Evolutionary conservation across 208 protist species (phyloP).

Genomic region (Trypanosoma theileri): DNA sequence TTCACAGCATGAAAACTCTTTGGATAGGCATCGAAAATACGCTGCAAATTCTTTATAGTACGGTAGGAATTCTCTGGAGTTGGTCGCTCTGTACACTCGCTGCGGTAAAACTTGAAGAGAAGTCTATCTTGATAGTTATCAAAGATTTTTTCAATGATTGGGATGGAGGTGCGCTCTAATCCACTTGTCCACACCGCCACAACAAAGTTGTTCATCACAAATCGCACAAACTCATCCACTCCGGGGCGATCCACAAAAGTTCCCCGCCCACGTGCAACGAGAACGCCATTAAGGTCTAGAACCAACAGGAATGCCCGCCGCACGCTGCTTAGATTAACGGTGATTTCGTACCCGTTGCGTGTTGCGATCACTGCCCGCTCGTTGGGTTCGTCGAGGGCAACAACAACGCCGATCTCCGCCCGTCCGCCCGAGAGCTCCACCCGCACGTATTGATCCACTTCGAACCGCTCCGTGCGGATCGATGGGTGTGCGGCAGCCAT

Average conservation of each 20-base stretch:
- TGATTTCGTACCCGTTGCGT: conserved; percentile 82
- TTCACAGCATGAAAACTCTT: conserved; percentile 87
- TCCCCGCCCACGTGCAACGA: conserved; percentile 70
- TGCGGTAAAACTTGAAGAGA: conserved; percentile 81
- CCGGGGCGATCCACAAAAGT: conserved; percentile 74
- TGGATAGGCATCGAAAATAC: conserved; percentile 80
- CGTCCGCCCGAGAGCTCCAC: conserved; percentile 58
- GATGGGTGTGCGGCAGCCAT: conserved; percentile 11
- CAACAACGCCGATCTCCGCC: conserved; percentile 82
- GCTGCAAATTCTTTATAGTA: conserved; percentile 86
- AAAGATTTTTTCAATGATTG: conserved; percentile 87
- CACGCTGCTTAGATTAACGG: conserved; percentile 48
- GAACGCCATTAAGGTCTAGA: conserved; percentile 89
- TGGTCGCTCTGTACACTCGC: conserved; percentile 56
- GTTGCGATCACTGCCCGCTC: conserved; percentile 67
- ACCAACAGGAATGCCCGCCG: conserved; percentile 83
- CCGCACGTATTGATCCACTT: conserved; percentile 85
- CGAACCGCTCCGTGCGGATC: conserved; percentile 54
- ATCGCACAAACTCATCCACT: conserved; percentile 75
- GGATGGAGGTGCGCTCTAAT: conserved; percentile 77
- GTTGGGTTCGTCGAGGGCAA: conserved; percentile 48
- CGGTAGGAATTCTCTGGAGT: conserved; percentile 69
- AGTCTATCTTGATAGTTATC: conserved; percentile 73
- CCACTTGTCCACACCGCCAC: conserved; percentile 91
- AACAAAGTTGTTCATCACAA: conserved; percentile 86